A percentile compares a stretch with the other conserved stretches of the same genome.
Evolutionary conservation across 1,139 yeast species (phyloP).

Genomic region (Debaryomyces nepalensis): DNA sequence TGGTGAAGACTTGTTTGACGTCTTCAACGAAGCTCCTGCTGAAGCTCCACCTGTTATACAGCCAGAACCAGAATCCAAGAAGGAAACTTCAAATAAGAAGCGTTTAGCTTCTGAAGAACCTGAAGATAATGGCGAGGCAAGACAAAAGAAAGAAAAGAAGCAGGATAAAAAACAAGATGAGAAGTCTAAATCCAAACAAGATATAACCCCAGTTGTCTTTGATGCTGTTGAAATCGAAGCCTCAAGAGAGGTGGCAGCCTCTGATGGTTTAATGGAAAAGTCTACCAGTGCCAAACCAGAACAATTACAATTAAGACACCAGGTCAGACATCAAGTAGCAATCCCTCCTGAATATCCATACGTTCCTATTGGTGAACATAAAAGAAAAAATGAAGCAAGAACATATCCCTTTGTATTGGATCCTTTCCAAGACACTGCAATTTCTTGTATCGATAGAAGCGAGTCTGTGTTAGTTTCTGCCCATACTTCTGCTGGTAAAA

Average conservation of each 20-base stretch:
- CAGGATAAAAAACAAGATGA: conserved; percentile 19
- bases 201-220: conserved; percentile 71
- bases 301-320: conserved; percentile 80
- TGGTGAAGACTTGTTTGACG: conserved; percentile 66
- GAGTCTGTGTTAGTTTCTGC: conserved; percentile 98
- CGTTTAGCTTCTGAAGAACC: conserved; percentile 21
- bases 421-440: conserved; percentile 95
- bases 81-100: conserved; percentile 18
- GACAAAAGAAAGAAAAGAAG: conserved; percentile 15
- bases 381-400: conserved; percentile 73
- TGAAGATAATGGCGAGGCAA: conserved; percentile 12
- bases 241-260: conserved; percentile 80
- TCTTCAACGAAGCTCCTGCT: conserved; percentile 62
- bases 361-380: conserved; percentile 85
- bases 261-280: conserved; percentile 65
- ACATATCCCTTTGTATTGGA: conserved; percentile 90
- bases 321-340: conserved; percentile 97
- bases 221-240: conserved; percentile 93
- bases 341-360: conserved; percentile 91
- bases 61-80: conserved; percentile 11
- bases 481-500: conserved; percentile 98
- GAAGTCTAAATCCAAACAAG: conserved; percentile 27
- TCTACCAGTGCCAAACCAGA: conserved; percentile 37
- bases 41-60: conserved; percentile 32
- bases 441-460: conserved; percentile 89